These are phyloP conservation scores for Termitomyces sp. DNA, from an alignment of 768 basidiomycete species.

Conservation along the genomic window DNA sequence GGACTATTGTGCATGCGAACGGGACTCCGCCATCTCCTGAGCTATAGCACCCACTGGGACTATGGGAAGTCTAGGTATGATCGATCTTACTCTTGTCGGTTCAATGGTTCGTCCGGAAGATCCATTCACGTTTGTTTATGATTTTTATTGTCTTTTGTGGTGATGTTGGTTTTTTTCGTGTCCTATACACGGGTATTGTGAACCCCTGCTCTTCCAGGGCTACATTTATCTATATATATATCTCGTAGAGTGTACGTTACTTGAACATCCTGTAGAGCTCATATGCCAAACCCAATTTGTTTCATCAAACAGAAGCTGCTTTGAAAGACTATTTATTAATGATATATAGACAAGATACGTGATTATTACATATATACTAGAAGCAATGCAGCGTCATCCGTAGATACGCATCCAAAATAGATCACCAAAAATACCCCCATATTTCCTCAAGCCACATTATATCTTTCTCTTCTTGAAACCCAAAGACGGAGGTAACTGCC, in stretches of 20 bases:
- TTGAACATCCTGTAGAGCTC: constrained; percentile 8
- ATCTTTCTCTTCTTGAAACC: background rate
- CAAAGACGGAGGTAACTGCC: background rate
- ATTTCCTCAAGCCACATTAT: background rate
- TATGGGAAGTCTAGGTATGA: background rate
- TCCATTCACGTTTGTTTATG: background rate
- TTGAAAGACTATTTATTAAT: background rate
- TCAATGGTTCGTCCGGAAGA: background rate
- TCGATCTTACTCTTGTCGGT: background rate
- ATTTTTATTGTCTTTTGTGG: constrained; percentile 3
- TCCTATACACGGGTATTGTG: background rate
- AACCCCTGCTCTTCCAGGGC: background rate
- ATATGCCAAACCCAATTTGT: background rate
- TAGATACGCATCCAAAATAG: background rate
- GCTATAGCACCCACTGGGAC: background rate
- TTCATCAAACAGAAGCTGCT: background rate
- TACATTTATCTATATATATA: constrained; percentile 1
- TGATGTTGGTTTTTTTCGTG: background rate
- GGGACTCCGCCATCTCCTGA: constrained; percentile 5
- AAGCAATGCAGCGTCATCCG: background rate
- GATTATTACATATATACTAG: background rate
- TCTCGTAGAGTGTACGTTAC: constrained; percentile 14
- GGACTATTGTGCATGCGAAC: constrained; percentile 3
- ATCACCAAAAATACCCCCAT: background rate
- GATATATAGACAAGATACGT: no score